Base-by-base conservation (phyloP, 805 yeast genomes). In the Wickerhamomyces ciferrii region DNA sequence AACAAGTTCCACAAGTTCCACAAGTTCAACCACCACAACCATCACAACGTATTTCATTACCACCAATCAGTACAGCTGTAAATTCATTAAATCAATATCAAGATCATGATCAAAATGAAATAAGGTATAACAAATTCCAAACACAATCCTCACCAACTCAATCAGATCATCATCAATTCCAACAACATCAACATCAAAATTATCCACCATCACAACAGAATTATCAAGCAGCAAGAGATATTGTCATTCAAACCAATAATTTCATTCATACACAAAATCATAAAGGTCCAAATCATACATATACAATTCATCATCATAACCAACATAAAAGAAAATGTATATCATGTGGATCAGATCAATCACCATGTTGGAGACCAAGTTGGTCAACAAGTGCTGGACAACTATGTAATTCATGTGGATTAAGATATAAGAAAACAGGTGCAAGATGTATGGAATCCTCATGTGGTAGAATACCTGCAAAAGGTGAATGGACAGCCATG, bases 341-440 rank as follows among this genome's bases (percentile, higher is more conserved):
- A 25, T 88, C 97, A 6, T 92, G 99, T 67, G 89, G 90, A 7
- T 81, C 94, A 1, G 84, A 83, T 46, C 94, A 87, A 55, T 87
- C 96, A 6, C 99, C 99, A 5, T 92, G 99, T 66, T 92, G 99
- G 99, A 79, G 99, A 61, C 99, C 99, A 1, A 85, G 96, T 5
- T 92, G 99, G 99, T 83, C 92, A 3, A 73, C 81, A 24, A 72
- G 82, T 53, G 89, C 86, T 51, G 98, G 97, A n/a, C 98, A 91
- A 69, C 75, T 92, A 54, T 92, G 99, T 71, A 92, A 92, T 63
- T 88, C 97, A 1, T 92, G 99, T 68, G 99, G 99, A 1, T 72
- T 92, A 57, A 75, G 99, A 53, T 92, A 87, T 70, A 91, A 94
- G 66, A 92, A 92, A 69, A 91, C 97, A 0, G 87, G 88, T 24